phyloP scores from a whole-genome alignment of 129 eudicot species.

The Flaveria bidentis region DNA sequence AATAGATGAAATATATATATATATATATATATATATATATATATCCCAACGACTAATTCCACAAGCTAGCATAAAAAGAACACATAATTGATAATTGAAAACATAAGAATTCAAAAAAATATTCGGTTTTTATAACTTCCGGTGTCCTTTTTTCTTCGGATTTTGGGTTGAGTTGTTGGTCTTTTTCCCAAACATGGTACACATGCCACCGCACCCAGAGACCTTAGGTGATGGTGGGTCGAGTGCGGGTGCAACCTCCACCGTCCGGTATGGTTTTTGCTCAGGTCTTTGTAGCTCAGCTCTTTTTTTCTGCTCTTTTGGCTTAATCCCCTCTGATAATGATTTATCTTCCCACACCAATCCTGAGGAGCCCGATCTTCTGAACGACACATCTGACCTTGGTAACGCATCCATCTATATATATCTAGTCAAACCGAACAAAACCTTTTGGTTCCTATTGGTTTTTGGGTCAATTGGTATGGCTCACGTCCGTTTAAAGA shows the following conservation, averaged over 20 bases:
- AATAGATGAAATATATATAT: no score
- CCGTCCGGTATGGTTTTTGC: conserved; percentile 37
- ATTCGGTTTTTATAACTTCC: background rate
- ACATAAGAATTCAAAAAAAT: background rate
- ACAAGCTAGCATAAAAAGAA: background rate
- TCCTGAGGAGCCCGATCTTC: conserved; percentile 81
- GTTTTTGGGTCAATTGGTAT: conserved; percentile 8
- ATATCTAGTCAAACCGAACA: background rate
- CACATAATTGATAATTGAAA: background rate
- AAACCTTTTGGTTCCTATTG: background rate
- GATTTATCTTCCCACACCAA: conserved; percentile 67
- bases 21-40: no score
- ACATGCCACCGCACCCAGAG: conserved; percentile 55
- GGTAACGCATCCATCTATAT: conserved; percentile 52
- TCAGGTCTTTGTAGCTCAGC: conserved; percentile 6
- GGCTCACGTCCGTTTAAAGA: background rate
- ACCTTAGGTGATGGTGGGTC: conserved; percentile 84
- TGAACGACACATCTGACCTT: conserved; percentile 67
- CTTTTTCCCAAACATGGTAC: conserved; percentile 47
- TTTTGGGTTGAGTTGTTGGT: conserved; percentile 10
- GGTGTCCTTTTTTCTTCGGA: conserved; percentile 19
- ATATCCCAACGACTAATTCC: background rate
- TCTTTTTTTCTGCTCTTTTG: conserved; percentile 31
- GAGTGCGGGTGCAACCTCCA: conserved; percentile 42
- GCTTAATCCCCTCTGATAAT: conserved; percentile 52